Evolutionary conservation across 805 yeast species (phyloP).

Genomic region (Yarrowia sp.): DNA sequence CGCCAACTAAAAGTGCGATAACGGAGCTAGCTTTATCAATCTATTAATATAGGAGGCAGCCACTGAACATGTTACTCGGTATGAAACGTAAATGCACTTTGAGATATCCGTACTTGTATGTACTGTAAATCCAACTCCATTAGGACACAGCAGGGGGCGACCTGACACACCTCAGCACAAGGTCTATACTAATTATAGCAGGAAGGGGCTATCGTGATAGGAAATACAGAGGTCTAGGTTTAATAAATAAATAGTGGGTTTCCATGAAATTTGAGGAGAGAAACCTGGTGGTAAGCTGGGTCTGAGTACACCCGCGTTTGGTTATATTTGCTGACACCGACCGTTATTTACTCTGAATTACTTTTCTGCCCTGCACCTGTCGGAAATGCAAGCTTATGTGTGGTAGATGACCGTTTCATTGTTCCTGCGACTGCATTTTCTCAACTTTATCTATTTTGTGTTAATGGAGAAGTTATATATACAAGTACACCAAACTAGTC

Average conservation of each 20-base stretch:
- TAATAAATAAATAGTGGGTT: too few relatives aligned
- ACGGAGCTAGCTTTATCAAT: not conserved
- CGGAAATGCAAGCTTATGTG: slow-evolving; percentile 15
- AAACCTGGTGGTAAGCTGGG: too few relatives aligned
- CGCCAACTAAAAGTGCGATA: not conserved
- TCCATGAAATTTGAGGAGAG: too few relatives aligned
- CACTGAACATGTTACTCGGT: not conserved
- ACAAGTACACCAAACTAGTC: too few relatives aligned
- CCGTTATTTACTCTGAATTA: too few relatives aligned
- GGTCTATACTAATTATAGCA: not conserved
- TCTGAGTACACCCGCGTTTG: too few relatives aligned
- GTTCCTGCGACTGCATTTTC: not conserved
- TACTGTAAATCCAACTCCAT: not conserved
- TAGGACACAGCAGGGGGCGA: not conserved
- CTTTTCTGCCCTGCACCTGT: not conserved
- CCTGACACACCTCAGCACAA: not conserved
- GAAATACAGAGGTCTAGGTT: not conserved
- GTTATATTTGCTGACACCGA: too few relatives aligned
- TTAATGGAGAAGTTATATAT: too few relatives aligned
- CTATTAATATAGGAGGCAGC: not conserved
- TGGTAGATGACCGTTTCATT: slow-evolving; percentile 2
- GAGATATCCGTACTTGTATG: too few relatives aligned
- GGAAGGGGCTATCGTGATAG: slow-evolving; percentile 10
- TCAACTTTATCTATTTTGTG: too few relatives aligned
- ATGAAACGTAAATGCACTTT: not conserved